A percentile compares a stretch with the other conserved stretches of the same genome.
phyloP scores from a whole-genome alignment of 2,329 filamentous ascomycete genomes.

The Aureobasidium sp. region DNA sequence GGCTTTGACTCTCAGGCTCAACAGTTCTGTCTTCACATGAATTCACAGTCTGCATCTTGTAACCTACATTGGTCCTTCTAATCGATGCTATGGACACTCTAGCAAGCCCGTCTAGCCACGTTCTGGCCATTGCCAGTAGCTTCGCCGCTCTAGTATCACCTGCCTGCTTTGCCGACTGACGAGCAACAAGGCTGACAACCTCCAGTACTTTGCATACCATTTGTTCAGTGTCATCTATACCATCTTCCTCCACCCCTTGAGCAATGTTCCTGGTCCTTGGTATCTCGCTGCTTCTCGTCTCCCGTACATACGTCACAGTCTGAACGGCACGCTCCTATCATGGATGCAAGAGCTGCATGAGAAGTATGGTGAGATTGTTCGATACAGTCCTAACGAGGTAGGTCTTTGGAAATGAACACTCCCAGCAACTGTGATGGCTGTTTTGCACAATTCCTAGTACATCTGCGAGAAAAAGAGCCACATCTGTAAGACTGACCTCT shows the following conservation, averaged over 20 bases:
- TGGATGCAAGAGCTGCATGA: conserved; percentile 28
- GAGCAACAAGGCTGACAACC: not conserved
- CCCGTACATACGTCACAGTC: conserved; percentile 26
- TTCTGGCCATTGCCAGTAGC: conserved; percentile 9
- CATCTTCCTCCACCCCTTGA: conserved; percentile 35
- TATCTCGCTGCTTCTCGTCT: conserved; percentile 27
- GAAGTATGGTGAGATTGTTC: conserved; percentile 37
- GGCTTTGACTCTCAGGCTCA: not conserved
- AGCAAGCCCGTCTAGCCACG: not conserved
- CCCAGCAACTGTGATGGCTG: not conserved
- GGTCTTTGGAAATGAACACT: not conserved
- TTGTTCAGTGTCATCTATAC: conserved; percentile 26
- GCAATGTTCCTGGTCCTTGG: conserved; percentile 34
- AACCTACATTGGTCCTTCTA: not conserved
- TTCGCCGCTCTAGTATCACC: conserved; percentile 10
- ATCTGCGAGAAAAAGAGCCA: not conserved
- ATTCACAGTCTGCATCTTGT: not conserved
- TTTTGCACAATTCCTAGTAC: not conserved
- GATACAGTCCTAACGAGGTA: conserved; percentile 35
- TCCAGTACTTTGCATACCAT: conserved; percentile 14
- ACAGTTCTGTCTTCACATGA: not conserved
- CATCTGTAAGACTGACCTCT: not conserved
- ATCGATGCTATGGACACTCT: not conserved
- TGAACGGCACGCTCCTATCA: conserved; percentile 22
- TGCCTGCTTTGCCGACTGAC: not conserved